These are phyloP conservation scores for Samsoniella hepiali DNA, from an alignment of 2,329 filamentous ascomycete species.

Conservation along the genomic window DNA sequence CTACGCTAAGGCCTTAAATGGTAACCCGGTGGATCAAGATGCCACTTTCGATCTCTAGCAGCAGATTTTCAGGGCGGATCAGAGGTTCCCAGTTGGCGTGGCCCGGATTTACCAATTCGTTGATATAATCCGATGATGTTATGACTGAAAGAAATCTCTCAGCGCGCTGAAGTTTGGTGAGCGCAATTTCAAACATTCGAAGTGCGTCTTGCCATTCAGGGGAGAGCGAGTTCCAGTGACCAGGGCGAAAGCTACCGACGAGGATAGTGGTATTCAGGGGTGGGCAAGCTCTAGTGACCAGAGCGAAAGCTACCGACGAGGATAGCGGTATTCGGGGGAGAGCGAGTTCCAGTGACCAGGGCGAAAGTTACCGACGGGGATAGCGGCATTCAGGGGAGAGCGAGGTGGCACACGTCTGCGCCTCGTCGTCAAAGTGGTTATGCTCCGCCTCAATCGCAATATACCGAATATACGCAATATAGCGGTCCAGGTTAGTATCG, in stretches of 20 bases:
- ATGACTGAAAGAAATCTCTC: not conserved
- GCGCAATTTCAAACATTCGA: not conserved
- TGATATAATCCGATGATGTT: not conserved
- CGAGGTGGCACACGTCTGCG: too few species aligned
- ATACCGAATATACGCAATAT: too few species aligned
- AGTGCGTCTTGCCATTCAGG: not conserved
- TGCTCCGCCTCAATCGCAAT: too few species aligned
- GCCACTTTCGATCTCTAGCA: constrained; percentile 62
- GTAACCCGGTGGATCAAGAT: constrained; percentile 59
- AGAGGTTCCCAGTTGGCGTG: not conserved
- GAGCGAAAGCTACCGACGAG: too few species aligned
- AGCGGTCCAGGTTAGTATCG: too few species aligned
- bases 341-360: not conserved
- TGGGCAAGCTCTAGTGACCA: too few species aligned
- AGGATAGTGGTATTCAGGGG: too few species aligned
- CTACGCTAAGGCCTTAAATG: too few species aligned
- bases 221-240: not conserved
- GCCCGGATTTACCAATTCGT: not conserved
- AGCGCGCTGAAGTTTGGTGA: not conserved
- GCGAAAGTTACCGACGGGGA: not conserved
- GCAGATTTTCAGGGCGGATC: constrained; percentile 52
- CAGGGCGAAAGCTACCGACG: not conserved
- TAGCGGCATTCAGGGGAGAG: too few species aligned
- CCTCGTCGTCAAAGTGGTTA: too few species aligned
- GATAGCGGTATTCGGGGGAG: not conserved